A percentile compares a stretch with the other conserved stretches of the same genome.
These are phyloP conservation scores for Scopulariopsis brevicaulis DNA, from an alignment of 2,329 filamentous ascomycete genomes.

Conservation along the genomic window DNA sequence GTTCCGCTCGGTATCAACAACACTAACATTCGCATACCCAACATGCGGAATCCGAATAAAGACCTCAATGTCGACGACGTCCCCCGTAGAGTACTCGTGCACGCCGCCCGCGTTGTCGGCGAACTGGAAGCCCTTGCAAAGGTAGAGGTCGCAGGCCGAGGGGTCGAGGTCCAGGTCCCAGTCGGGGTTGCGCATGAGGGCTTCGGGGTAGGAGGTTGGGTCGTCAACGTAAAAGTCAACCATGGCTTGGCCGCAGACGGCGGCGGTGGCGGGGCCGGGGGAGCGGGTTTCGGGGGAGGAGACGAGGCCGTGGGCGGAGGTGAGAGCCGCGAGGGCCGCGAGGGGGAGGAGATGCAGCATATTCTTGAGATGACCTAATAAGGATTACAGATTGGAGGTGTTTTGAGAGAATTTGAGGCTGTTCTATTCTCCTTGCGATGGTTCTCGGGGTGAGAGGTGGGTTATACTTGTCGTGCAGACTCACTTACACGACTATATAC, in stretches of 20 bases:
- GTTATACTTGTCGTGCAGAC: background rate
- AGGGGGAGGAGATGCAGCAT: conserved; percentile 2
- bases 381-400: background rate
- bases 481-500: background rate
- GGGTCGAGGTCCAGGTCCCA: conserved; percentile 12
- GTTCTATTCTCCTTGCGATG: background rate
- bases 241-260: conserved; percentile 9
- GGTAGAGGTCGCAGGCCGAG: conserved; percentile 16
- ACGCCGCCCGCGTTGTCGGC: conserved; percentile 17
- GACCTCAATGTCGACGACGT: conserved; percentile 23
- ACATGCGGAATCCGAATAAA: conserved; percentile 24
- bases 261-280: conserved; percentile 3
- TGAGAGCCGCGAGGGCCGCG: conserved; percentile 1
- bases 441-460: background rate
- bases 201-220: conserved; percentile 21
- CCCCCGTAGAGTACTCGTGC: conserved; percentile 16
- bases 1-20: conserved; percentile 33
- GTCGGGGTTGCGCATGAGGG: conserved; percentile 14
- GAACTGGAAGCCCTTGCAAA: conserved; percentile 21
- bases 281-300: background rate
- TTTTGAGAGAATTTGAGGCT: background rate
- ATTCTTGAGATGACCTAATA: no score
- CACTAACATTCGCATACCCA: conserved; percentile 31
- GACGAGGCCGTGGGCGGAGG: conserved; percentile 1
- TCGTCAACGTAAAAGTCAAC: conserved; percentile 17